Conservation (phyloP, 768 basidiomycete genomes). For the Suillus plorans region DNA sequence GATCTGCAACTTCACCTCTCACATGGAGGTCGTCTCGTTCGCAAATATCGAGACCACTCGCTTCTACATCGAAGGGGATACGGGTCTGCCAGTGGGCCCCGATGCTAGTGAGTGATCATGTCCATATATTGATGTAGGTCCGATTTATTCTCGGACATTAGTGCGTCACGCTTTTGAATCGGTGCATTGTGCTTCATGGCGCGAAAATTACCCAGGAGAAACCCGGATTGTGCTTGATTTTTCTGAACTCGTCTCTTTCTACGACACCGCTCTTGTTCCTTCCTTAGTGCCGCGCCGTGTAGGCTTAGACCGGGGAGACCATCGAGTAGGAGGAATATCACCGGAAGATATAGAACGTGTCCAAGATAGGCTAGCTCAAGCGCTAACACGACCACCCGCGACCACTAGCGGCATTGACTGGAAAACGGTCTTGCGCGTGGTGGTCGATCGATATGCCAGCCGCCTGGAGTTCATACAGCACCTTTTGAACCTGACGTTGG, state of each 20-base stretch:
- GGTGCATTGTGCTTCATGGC: slow-evolving; percentile 19
- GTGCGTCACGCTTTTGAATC: slow-evolving; percentile 10
- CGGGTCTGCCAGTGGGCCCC: background rate
- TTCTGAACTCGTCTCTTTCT: slow-evolving; percentile 24
- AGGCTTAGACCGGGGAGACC: slow-evolving; percentile 20
- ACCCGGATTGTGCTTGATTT: slow-evolving; percentile 23
- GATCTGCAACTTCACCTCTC: slow-evolving; percentile 45
- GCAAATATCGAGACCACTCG: slow-evolving; percentile 25
- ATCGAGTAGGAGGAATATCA: slow-evolving; percentile 17
- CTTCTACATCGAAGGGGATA: too few relatives aligned
- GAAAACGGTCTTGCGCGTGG: slow-evolving; percentile 35
- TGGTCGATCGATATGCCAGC: slow-evolving; percentile 42
- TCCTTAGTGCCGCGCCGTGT: slow-evolving; percentile 15
- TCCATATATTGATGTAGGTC: background rate
- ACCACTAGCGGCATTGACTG: slow-evolving; percentile 41
- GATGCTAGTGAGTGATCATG: background rate
- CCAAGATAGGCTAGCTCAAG: slow-evolving; percentile 10
- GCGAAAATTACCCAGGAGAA: slow-evolving; percentile 25
- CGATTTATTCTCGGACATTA: background rate
- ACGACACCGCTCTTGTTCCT: slow-evolving; percentile 24
- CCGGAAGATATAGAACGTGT: slow-evolving; percentile 11
- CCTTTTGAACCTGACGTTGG: slow-evolving; percentile 27
- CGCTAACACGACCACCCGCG: slow-evolving; percentile 2
- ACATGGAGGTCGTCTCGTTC: slow-evolving; percentile 40
- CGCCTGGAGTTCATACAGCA: slow-evolving; percentile 42